phyloP scores from a whole-genome alignment of 805 yeast genomes.

The Martiniozyma abietophila region DNA sequence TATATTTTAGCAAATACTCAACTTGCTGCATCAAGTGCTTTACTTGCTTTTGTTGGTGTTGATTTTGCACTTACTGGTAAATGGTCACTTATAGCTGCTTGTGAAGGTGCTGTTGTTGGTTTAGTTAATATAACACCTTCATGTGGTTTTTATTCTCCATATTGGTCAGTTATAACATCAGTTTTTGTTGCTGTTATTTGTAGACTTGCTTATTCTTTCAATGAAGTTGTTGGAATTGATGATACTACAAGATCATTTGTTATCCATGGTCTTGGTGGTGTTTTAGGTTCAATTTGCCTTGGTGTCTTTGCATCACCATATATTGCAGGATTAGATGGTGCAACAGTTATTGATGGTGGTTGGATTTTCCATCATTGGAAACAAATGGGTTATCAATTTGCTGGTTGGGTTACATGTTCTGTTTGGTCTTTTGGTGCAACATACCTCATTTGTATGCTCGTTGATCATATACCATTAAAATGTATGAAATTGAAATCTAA shows the following conservation, averaged over 20 bases:
- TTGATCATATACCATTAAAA: slow-evolving; percentile 44
- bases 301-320: slow-evolving; percentile 81
- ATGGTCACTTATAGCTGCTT: slow-evolving; percentile 91
- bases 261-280: slow-evolving; percentile 98
- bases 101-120: slow-evolving; percentile 94
- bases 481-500: slow-evolving; percentile 37
- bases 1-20: slow-evolving; percentile 91
- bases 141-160: slow-evolving; percentile 81
- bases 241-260: slow-evolving; percentile 93
- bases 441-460: slow-evolving; percentile 33
- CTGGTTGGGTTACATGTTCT: slow-evolving; percentile 35
- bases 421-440: slow-evolving; percentile 40
- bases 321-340: slow-evolving; percentile 86
- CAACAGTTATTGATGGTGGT: slow-evolving; percentile 79
- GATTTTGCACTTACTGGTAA: slow-evolving; percentile 84
- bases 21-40: slow-evolving; percentile 82
- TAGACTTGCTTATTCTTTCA: slow-evolving; percentile 83
- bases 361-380: slow-evolving; percentile 88
- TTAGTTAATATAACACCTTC: slow-evolving; percentile 96
- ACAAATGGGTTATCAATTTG: slow-evolving; percentile 85
- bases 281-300: slow-evolving; percentile 81
- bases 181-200: slow-evolving; percentile 73
- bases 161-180: slow-evolving; percentile 86
- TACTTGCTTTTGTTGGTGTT: slow-evolving; percentile 81
- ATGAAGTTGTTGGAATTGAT: slow-evolving; percentile 72